These are phyloP conservation scores for Rhododendron vialii DNA, from an alignment of 148 eudicot genomes.

Conservation along the genomic window DNA sequence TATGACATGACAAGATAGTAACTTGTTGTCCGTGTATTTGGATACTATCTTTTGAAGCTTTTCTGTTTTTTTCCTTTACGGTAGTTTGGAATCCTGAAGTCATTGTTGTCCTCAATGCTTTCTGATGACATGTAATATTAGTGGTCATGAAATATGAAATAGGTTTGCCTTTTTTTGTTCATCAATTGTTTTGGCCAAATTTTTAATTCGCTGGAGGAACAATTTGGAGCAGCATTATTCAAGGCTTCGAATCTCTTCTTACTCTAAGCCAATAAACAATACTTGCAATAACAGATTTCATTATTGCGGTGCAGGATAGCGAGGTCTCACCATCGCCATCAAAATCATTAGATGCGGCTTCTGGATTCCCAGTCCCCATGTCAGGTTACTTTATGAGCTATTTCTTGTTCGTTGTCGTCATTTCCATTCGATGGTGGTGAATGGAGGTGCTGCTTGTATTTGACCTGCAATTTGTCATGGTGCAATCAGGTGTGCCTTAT, in stretches of 20 bases:
- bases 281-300: background rate
- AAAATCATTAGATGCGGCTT: too few species aligned
- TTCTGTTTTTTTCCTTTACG: background rate
- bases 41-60: background rate
- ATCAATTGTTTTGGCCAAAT: background rate
- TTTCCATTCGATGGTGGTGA: background rate
- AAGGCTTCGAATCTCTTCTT: background rate
- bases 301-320: background rate
- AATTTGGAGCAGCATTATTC: background rate
- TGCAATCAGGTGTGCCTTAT: background rate
- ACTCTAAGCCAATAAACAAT: background rate
- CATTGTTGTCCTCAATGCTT: background rate
- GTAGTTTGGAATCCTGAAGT: background rate
- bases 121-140: background rate
- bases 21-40: background rate
- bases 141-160: background rate
- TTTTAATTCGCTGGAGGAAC: background rate
- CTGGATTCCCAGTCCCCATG: background rate
- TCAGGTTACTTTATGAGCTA: conserved; percentile 5
- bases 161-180: background rate
- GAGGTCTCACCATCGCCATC: background rate
- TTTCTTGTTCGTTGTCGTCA: background rate
- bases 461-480: background rate
- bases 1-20: too few species aligned
- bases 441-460: background rate